Percentiles rank a stretch among this genome's conserved stretches.
phyloP scores from a whole-genome alignment of 345 rosid genomes.

The Odontarrhena argentea region DNA sequence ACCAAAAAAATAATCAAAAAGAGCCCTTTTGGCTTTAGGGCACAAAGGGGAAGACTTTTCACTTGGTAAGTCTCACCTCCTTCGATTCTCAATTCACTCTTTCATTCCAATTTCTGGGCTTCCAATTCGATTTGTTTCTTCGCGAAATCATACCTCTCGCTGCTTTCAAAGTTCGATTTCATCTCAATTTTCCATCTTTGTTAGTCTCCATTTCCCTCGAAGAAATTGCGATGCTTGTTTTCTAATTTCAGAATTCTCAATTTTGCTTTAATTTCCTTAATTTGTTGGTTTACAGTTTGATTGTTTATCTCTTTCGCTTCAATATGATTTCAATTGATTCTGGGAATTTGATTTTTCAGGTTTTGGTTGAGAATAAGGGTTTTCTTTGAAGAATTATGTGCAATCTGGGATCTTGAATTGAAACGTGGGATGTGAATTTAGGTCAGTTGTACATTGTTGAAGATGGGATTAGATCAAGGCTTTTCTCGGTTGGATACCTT shows the following conservation, averaged over 20 bases:
- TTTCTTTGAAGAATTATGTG: not conserved
- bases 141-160: not conserved
- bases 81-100: not conserved
- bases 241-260: not conserved
- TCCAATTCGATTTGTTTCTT: not conserved
- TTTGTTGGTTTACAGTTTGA: not conserved
- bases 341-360: slow-evolving; percentile 18
- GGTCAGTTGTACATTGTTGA: not conserved
- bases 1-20: not conserved
- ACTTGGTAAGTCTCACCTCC: not conserved
- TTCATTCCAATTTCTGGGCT: not conserved
- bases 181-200: not conserved
- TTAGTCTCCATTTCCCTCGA: not conserved
- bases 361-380: not conserved
- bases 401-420: slow-evolving; percentile 3
- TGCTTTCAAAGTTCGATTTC: not conserved
- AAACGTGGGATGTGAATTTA: slow-evolving; percentile 13
- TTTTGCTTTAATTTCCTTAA: not conserved
- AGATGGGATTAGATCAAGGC: slow-evolving; percentile 34
- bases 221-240: slow-evolving; percentile 12
- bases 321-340: not conserved
- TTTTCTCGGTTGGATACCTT: slow-evolving; percentile 21
- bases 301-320: not conserved
- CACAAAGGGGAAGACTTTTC: slow-evolving; percentile 12
- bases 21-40: slow-evolving; percentile 19